phyloP scores from a whole-genome alignment of 306 rosid genomes.

The Quercus glauca region DNA sequence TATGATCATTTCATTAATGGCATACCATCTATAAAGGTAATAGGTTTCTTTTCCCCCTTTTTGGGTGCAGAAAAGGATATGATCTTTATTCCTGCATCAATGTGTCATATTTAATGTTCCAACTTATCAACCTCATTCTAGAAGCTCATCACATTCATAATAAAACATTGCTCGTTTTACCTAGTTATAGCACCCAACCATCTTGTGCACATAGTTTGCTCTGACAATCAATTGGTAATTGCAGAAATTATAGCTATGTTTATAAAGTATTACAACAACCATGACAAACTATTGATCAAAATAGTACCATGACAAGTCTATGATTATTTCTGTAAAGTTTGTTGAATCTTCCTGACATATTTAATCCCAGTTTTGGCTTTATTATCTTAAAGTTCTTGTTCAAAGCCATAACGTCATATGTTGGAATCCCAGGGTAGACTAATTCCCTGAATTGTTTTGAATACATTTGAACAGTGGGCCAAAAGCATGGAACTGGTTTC shows the following conservation, averaged over 20 bases:
- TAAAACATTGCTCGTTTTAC: not conserved
- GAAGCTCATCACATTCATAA: not conserved
- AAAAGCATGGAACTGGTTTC: not conserved
- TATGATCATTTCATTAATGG: not conserved
- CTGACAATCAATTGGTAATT: not conserved
- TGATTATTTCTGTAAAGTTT: not conserved
- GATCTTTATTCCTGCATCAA: not conserved
- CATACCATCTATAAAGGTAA: not conserved
- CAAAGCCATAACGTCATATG: not conserved
- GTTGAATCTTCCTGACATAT: not conserved
- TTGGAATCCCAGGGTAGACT: not conserved
- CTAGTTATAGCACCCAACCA: not conserved
- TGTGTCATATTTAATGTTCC: not conserved
- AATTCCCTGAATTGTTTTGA: not conserved
- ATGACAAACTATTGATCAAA: not conserved
- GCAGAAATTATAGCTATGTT: not conserved
- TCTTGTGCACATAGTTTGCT: slow-evolving; percentile 1
- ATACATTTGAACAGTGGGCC: not conserved
- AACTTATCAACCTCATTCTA: not conserved
- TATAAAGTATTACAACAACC: not conserved
- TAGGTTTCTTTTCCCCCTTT: not conserved
- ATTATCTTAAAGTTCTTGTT: not conserved
- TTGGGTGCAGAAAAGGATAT: not conserved
- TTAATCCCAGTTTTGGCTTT: not conserved
- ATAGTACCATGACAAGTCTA: not conserved